These are phyloP conservation scores for Porphyrellus cyaneotinctus DNA, from an alignment of 768 basidiomycete species.

Conservation along the genomic window DNA sequence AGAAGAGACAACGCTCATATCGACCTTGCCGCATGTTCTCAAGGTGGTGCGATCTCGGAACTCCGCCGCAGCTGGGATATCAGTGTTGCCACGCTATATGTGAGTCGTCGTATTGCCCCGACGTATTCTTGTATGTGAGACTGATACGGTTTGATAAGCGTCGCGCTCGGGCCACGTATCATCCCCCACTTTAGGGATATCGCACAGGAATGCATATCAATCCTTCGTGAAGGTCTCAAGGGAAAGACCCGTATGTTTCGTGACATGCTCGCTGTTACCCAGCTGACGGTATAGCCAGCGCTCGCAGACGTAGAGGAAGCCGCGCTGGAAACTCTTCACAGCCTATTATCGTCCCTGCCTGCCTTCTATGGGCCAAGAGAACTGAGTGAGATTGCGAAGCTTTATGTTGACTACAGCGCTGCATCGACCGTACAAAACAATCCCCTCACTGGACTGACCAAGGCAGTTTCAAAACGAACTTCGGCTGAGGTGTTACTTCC, in stretches of 20 bases:
- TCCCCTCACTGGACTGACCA: conserved; percentile 45
- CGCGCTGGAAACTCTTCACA: conserved; percentile 51
- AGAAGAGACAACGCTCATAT: conserved; percentile 64
- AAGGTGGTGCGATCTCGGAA: conserved; percentile 40
- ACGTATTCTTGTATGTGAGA: background rate
- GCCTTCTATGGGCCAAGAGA: conserved; percentile 74
- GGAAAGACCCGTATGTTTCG: conserved; percentile 32
- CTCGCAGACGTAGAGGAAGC: conserved; percentile 30
- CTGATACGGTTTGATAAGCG: conserved; percentile 37
- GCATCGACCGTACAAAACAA: conserved; percentile 15
- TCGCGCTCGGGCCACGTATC: conserved; percentile 78
- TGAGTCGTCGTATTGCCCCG: conserved; percentile 32
- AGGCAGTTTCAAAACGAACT: conserved; percentile 64
- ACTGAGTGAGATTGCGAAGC: conserved; percentile 48
- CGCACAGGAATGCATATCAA: conserved; percentile 50
- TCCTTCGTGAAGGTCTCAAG: conserved; percentile 41
- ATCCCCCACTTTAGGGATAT: conserved; percentile 82
- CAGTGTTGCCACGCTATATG: conserved; percentile 58
- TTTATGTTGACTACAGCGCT: conserved; percentile 48
- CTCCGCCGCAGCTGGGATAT: conserved; percentile 42
- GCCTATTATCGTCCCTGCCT: conserved; percentile 71
- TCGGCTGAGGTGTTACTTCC: conserved; percentile 66
- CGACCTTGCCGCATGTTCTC: conserved; percentile 57
- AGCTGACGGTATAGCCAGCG: conserved; percentile 20
- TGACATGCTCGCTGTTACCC: background rate